Evolutionary conservation across 495 filamentous ascomycete genomes (phyloP).

Genomic region (Barbatosphaeria neglecta): DNA sequence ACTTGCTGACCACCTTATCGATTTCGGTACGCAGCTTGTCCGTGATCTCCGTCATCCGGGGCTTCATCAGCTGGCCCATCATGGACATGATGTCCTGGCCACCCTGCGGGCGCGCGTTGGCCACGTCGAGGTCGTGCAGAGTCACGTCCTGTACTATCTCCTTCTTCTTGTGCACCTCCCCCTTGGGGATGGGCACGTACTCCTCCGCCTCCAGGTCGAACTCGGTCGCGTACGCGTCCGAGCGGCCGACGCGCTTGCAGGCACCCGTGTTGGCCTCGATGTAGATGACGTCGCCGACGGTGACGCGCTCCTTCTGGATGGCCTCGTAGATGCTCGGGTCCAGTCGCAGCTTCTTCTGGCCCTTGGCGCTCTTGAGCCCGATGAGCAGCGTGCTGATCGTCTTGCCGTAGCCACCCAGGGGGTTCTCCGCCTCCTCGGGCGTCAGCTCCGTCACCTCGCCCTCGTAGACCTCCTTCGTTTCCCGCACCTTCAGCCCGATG

Average conservation of each 20-base stretch:
- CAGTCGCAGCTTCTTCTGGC: constrained; percentile 90
- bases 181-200: constrained; percentile 96
- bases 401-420: constrained; percentile 87
- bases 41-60: constrained; percentile 96
- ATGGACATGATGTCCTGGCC: constrained; percentile 99
- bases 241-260: constrained; percentile 89
- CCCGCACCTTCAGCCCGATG: constrained; percentile 89
- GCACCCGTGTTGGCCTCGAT: constrained; percentile 97
- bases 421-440: constrained; percentile 95
- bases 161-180: constrained; percentile 99
- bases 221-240: constrained; percentile 92
- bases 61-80: constrained; percentile 99
- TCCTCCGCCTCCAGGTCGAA: constrained; percentile 98
- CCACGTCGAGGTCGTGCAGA: constrained; percentile 90
- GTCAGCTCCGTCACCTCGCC: constrained; percentile 94
- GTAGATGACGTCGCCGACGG: constrained; percentile 94
- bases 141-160: constrained; percentile 99
- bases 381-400: constrained; percentile 87
- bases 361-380: constrained; percentile 78
- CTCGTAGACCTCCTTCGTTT: constrained; percentile 97
- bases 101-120: constrained; percentile 87
- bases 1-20: constrained; percentile 96
- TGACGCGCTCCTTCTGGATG: constrained; percentile 94
- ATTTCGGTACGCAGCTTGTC: constrained; percentile 92
- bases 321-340: constrained; percentile 98